Evolutionary conservation across 805 yeast species (phyloP).

Genomic region (Ogataea salicorniae): DNA sequence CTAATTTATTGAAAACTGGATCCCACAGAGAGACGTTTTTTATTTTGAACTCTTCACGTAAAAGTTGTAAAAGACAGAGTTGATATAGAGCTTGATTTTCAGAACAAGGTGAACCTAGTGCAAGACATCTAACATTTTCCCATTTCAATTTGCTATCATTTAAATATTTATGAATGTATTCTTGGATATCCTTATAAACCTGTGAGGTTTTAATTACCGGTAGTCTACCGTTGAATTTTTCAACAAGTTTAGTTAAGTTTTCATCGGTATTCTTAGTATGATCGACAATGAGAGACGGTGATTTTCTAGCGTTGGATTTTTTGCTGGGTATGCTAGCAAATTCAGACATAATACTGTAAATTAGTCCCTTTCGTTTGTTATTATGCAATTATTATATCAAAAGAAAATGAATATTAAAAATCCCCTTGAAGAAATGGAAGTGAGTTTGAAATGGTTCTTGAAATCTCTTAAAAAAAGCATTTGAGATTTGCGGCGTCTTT

Average conservation of each 20-base stretch:
- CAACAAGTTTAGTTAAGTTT: not conserved
- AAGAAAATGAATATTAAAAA: too few species aligned
- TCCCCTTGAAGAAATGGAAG: not conserved
- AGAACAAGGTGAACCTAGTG: constrained; percentile 24
- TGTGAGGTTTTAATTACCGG: constrained; percentile 4
- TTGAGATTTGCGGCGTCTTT: too few species aligned
- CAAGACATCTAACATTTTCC: constrained; percentile 25
- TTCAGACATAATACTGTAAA: not conserved
- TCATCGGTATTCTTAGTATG: not conserved
- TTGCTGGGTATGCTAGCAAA: too few species aligned
- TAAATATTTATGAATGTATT: constrained; percentile 6
- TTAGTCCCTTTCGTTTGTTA: too few species aligned
- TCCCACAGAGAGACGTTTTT: constrained; percentile 25
- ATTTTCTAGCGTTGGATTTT: not conserved
- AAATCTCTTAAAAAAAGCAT: too few species aligned
- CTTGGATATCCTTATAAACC: constrained; percentile 7
- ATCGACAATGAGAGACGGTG: not conserved
- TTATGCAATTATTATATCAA: too few species aligned
- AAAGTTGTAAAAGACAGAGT: constrained; percentile 18
- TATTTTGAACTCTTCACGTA: constrained; percentile 11
- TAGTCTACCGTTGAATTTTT: constrained; percentile 1
- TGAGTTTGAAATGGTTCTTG: too few species aligned
- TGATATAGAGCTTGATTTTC: constrained; percentile 26
- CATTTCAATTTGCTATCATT: constrained; percentile 1
- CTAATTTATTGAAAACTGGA: constrained; percentile 26